phyloP scores from a whole-genome alignment of 1,139 yeast genomes.

The Nakaseomyces bracarensis region DNA sequence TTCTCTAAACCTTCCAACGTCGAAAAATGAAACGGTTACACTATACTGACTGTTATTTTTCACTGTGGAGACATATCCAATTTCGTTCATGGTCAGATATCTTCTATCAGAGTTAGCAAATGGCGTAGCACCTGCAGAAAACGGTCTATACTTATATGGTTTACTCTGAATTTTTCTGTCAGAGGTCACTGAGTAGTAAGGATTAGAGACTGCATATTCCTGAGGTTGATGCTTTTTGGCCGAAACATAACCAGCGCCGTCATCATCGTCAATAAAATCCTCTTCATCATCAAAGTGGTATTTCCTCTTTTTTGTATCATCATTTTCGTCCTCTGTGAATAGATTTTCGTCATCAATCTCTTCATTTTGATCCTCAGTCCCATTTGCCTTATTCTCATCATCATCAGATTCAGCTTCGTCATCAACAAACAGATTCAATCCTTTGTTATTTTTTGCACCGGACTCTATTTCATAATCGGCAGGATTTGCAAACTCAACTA shows the following conservation, averaged over 20 bases:
- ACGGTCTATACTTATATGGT: conserved; percentile 32
- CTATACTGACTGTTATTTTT: conserved; percentile 54
- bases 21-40: conserved; percentile 80
- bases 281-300: conserved; percentile 32
- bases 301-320: conserved; percentile 26
- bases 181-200: conserved; percentile 1
- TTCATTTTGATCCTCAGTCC: conserved; percentile 21
- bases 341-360: conserved; percentile 25
- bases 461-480: conserved; percentile 8
- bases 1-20: conserved; percentile 67
- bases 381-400: conserved; percentile 17
- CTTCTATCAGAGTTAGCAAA: conserved; percentile 58
- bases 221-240: conserved; percentile 18
- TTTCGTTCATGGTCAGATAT: conserved; percentile 69
- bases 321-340: conserved; percentile 24
- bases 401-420: conserved; percentile 31
- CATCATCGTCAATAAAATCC: conserved; percentile 50
- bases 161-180: not conserved
- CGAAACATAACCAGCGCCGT: conserved; percentile 42
- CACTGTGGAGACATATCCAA: conserved; percentile 80
- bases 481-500: conserved; percentile 20
- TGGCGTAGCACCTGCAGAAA: conserved; percentile 76
- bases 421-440: conserved; percentile 21
- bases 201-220: not conserved
- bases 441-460: conserved; percentile 8